phyloP scores from a whole-genome alignment of 768 basidiomycete species.

The Panus rudis region DNA sequence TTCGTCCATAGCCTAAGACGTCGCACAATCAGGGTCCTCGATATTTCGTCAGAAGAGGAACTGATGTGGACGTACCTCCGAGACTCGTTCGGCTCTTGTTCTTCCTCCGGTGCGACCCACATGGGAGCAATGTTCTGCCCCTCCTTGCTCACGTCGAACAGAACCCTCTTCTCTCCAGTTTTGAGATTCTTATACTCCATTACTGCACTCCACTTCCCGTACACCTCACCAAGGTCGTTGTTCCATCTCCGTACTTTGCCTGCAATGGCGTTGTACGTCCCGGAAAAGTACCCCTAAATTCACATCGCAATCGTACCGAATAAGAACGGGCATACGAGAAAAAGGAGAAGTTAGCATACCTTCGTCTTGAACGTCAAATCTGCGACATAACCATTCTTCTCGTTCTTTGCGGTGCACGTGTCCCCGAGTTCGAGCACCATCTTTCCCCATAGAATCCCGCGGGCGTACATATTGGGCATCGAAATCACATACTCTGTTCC shows the following conservation, averaged over 20 bases:
- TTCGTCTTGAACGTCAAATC: constrained; percentile 98
- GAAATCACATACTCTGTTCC: constrained; percentile 73
- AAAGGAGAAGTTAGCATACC: constrained; percentile 34
- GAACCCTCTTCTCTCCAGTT: constrained; percentile 64
- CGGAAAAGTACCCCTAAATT: constrained; percentile 88
- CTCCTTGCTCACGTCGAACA: constrained; percentile 82
- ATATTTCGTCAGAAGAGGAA: too few relatives aligned
- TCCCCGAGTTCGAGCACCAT: constrained; percentile 97
- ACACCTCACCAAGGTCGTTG: constrained; percentile 74
- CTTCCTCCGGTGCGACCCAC: constrained; percentile 74
- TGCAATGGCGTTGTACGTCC: constrained; percentile 85
- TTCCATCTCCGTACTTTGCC: constrained; percentile 68
- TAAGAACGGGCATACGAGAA: background rate
- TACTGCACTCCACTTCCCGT: constrained; percentile 83
- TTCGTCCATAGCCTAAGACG: constrained; percentile 79
- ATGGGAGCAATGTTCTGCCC: constrained; percentile 72
- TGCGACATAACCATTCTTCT: constrained; percentile 62
- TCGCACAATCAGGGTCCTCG: too few relatives aligned
- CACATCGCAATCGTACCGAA: background rate
- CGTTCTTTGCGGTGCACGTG: constrained; percentile 77
- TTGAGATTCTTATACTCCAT: constrained; percentile 79
- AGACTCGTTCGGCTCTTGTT: constrained; percentile 90
- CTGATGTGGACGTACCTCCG: constrained; percentile 53
- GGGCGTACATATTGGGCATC: constrained; percentile 98
- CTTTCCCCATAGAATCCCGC: constrained; percentile 83